phyloP scores from a whole-genome alignment of 2,329 filamentous ascomycete genomes.

The Tympanopsis confertula region DNA sequence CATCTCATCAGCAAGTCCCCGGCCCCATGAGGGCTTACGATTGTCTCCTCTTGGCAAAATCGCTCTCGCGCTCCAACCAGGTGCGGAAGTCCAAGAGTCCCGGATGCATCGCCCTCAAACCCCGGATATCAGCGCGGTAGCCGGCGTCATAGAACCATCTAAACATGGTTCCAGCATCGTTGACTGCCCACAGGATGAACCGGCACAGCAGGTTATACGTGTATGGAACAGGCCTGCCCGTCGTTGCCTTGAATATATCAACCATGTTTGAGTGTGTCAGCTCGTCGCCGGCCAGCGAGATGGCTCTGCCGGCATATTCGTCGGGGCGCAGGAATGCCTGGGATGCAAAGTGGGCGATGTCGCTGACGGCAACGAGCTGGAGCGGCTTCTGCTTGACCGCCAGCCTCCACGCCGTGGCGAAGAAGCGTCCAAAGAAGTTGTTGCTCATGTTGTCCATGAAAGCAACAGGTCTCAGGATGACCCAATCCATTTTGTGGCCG shows the following conservation, averaged over 20 bases:
- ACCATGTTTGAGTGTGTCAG: constrained; percentile 17
- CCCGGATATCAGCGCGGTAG: constrained; percentile 19
- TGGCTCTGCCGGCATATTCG: constrained; percentile 13
- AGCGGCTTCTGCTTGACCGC: constrained; percentile 16
- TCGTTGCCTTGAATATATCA: constrained; percentile 16
- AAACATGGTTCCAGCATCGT: constrained; percentile 23
- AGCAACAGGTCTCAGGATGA: constrained; percentile 22
- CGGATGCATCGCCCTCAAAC: constrained; percentile 13
- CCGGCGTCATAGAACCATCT: constrained; percentile 22
- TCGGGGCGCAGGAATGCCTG: constrained; percentile 19
- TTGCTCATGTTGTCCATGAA: constrained; percentile 26
- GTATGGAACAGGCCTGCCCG: constrained; percentile 14
- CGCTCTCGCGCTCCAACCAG: constrained; percentile 9
- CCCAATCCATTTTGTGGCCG: constrained; percentile 18
- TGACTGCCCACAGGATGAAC: constrained; percentile 13
- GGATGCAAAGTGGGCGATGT: constrained; percentile 25
- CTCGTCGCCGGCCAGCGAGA: constrained; percentile 29
- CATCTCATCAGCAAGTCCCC: too few species aligned
- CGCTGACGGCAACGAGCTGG: constrained; percentile 20
- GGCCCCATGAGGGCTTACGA: too few species aligned
- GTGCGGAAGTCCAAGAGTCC: constrained; percentile 12
- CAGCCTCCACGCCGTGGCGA: constrained; percentile 17
- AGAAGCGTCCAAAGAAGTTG: constrained; percentile 16
- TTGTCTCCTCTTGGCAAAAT: too few species aligned
- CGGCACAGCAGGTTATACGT: constrained; percentile 15